Percentiles rank a stretch among this genome's conserved stretches.
Evolutionary conservation across 768 basidiomycete genomes (phyloP).

Genomic region (Sporobolomyces roseus): DNA sequence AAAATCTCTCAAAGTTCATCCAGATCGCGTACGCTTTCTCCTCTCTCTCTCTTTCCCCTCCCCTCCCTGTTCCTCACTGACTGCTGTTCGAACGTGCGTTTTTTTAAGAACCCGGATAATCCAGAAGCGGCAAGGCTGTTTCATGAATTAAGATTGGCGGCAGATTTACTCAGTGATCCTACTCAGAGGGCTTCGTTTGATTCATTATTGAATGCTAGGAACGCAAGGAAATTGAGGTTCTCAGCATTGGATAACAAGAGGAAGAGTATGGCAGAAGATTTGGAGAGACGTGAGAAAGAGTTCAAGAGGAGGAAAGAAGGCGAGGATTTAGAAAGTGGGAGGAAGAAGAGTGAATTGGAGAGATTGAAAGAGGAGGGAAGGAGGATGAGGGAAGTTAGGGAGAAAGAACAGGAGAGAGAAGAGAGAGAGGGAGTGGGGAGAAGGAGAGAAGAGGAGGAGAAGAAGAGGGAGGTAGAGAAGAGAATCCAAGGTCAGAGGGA

Average conservation of each 20-base stretch:
- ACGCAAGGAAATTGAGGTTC: constrained; percentile 40
- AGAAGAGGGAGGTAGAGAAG: constrained; percentile 2
- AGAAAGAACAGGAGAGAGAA: constrained; percentile 1
- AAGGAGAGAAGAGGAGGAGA: not conserved
- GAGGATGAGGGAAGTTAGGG: constrained; percentile 34
- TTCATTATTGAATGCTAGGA: constrained; percentile 24
- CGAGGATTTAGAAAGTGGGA: constrained; percentile 12
- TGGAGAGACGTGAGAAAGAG: constrained; percentile 39
- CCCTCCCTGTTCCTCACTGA: not conserved
- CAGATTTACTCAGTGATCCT: constrained; percentile 41
- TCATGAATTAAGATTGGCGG: constrained; percentile 40
- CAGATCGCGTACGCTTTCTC: constrained; percentile 38
- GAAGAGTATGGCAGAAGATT: constrained; percentile 40
- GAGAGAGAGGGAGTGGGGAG: not conserved
- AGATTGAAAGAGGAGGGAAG: constrained; percentile 42
- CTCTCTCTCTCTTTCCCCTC: not conserved
- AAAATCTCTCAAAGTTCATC: constrained; percentile 44
- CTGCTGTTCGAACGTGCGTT: too few species aligned
- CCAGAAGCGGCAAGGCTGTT: constrained; percentile 43
- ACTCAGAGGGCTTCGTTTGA: constrained; percentile 37
- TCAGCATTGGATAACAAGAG: constrained; percentile 42
- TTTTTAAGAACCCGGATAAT: constrained; percentile 41
- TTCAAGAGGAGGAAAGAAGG: constrained; percentile 37
- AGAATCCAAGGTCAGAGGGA: not conserved
- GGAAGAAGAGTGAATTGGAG: constrained; percentile 37